These are phyloP conservation scores for Tuber aestivum DNA, from an alignment of 495 filamentous ascomycete genomes.

Conservation along the genomic window DNA sequence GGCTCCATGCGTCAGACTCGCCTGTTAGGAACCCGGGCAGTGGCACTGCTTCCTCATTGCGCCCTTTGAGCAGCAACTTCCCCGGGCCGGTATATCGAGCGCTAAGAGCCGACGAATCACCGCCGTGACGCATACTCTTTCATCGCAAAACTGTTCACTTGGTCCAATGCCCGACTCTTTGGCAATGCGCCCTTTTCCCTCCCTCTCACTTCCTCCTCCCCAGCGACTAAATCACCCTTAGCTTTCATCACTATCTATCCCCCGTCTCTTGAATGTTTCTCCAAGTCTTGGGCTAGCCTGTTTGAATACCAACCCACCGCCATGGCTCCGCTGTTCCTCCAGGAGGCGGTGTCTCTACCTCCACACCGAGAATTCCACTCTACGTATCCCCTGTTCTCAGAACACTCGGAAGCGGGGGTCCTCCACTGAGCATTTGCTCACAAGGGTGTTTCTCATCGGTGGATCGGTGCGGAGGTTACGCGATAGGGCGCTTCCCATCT, in stretches of 20 bases:
- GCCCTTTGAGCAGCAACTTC: no score
- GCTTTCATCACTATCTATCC: slow-evolving; percentile 50
- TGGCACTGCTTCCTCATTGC: slow-evolving; percentile 50
- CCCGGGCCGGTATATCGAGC: slow-evolving; percentile 44
- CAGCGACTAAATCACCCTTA: slow-evolving; percentile 49
- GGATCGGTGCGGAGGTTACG: slow-evolving; percentile 49
- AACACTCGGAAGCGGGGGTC: slow-evolving; percentile 44
- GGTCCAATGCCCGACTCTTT: slow-evolving; percentile 48
- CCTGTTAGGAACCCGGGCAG: slow-evolving; percentile 55
- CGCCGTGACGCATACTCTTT: slow-evolving; percentile 41
- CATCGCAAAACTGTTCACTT: slow-evolving; percentile 52
- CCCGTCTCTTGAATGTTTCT: no score
- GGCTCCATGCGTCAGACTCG: slow-evolving; percentile 59
- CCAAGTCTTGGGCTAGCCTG: slow-evolving; percentile 47
- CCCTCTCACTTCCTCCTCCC: no score
- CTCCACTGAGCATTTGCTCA: slow-evolving; percentile 47
- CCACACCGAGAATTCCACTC: slow-evolving; percentile 42
- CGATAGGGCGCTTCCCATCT: slow-evolving; percentile 28
- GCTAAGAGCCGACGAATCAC: slow-evolving; percentile 10
- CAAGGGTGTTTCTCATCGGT: slow-evolving; percentile 39
- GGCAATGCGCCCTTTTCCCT: neutral
- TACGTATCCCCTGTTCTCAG: slow-evolving; percentile 48
- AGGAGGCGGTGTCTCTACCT: slow-evolving; percentile 10
- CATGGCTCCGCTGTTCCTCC: no score
- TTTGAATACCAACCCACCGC: slow-evolving; percentile 43